A percentile compares a stretch with the other conserved stretches of the same genome.
These are phyloP conservation scores for Phytophthora europaea DNA, from an alignment of 352 stramenopile species.

Conservation along the genomic window DNA sequence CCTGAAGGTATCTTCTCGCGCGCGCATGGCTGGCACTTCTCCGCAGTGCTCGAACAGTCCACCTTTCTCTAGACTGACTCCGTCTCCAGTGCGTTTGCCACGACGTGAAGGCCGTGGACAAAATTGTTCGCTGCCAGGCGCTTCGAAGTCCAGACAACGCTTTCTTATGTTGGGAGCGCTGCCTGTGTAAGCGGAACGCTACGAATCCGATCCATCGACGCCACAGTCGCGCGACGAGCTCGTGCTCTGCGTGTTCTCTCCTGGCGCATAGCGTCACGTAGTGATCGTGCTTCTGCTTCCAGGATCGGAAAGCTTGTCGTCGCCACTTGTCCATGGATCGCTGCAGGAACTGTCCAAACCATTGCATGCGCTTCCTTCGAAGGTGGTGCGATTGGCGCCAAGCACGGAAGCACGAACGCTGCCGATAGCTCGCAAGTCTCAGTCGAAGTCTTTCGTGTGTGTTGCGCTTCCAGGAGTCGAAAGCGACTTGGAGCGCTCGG, in stretches of 20 bases:
- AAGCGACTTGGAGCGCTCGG: neutral
- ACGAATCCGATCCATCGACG: slow-evolving; percentile 35
- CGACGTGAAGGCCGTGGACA: slow-evolving; percentile 27
- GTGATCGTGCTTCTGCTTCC: slow-evolving; percentile 28
- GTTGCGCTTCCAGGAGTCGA: slow-evolving; percentile 22
- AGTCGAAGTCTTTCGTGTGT: slow-evolving; percentile 7
- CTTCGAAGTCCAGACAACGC: slow-evolving; percentile 3
- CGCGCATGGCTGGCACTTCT: neutral
- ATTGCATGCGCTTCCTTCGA: slow-evolving; percentile 9
- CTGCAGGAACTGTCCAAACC: slow-evolving; percentile 26
- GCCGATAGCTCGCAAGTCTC: slow-evolving; percentile 5
- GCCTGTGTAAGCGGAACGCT: slow-evolving; percentile 22
- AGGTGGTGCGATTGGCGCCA: slow-evolving; percentile 18
- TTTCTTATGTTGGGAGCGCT: slow-evolving; percentile 22
- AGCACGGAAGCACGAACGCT: slow-evolving; percentile 21
- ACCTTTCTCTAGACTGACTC: neutral
- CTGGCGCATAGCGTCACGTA: neutral
- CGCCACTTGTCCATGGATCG: slow-evolving; percentile 13
- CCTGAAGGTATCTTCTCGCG: slow-evolving; percentile 10
- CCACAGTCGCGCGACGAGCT: slow-evolving; percentile 36
- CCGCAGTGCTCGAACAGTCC: slow-evolving; percentile 11
- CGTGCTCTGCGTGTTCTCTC: slow-evolving; percentile 12
- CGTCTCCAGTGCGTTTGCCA: slow-evolving; percentile 23
- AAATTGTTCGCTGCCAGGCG: slow-evolving; percentile 18
- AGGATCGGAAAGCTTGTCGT: slow-evolving; percentile 30